Conservation (phyloP, 345 rosid species). For the Eutrema heterophyllum region DNA sequence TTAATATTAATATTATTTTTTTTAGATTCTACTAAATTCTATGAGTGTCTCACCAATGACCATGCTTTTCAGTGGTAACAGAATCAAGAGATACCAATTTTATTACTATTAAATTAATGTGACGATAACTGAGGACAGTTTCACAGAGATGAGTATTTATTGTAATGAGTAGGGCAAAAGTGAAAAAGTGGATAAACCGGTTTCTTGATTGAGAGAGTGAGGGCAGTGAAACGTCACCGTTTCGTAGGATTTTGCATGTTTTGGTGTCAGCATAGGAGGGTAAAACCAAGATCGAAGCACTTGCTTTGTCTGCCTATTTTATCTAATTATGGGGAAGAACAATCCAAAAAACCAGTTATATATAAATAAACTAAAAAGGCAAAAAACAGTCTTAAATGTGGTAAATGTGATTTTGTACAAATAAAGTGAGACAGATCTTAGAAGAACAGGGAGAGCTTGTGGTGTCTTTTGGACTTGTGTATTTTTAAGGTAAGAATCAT, state of each 20-base stretch:
- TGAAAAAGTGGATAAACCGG: neutral
- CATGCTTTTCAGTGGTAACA: too few species aligned
- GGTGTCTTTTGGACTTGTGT: slow-evolving; percentile 6
- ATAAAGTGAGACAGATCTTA: slow-evolving; percentile 26
- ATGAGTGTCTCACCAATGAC: too few species aligned
- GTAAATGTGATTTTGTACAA: slow-evolving; percentile 24
- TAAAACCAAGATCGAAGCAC: slow-evolving; percentile 29
- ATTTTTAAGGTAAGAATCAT: slow-evolving; percentile 8
- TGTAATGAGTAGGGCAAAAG: slow-evolving; percentile 15
- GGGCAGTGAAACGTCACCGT: slow-evolving; percentile 22
- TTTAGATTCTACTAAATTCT: too few species aligned
- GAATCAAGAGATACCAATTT: too few species aligned
- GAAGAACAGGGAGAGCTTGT: slow-evolving; percentile 19
- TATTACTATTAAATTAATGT: too few species aligned
- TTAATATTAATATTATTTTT: too few species aligned
- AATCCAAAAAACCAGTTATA: neutral
- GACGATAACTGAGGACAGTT: neutral
- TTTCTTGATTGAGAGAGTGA: slow-evolving; percentile 19
- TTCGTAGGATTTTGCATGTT: slow-evolving; percentile 23
- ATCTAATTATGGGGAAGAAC: slow-evolving; percentile 29
- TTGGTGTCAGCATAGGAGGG: slow-evolving; percentile 22
- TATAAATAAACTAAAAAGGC: neutral
- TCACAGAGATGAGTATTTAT: slow-evolving; percentile 20
- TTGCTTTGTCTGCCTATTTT: slow-evolving; percentile 27
- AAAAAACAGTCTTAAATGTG: slow-evolving; percentile 16